Conservation (phyloP, 2,329 filamentous ascomycete species). For the Penicillium sp. region DNA sequence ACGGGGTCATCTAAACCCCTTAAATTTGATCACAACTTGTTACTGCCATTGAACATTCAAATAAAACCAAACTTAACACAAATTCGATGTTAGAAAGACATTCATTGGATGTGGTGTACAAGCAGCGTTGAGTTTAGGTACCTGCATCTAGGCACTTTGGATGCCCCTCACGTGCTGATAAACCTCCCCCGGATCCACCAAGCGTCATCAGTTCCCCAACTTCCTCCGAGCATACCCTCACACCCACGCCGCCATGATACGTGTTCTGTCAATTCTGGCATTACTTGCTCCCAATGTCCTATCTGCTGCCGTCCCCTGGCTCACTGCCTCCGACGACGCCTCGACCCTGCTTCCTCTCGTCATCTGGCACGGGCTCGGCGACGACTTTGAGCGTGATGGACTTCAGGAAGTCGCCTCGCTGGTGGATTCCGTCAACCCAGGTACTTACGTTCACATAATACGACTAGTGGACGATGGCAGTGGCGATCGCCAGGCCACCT, state of each 20-base stretch:
- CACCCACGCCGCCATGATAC: slow-evolving; percentile 5
- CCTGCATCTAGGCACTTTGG: background rate
- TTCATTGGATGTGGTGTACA: background rate
- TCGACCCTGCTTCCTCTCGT: slow-evolving; percentile 72
- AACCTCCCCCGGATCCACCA: background rate
- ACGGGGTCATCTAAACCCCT: background rate
- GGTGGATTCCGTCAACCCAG: slow-evolving; percentile 70
- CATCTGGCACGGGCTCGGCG: slow-evolving; percentile 85
- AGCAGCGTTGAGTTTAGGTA: background rate
- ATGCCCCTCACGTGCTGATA: slow-evolving; percentile 1
- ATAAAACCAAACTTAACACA: too few relatives aligned
- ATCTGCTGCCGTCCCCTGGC: slow-evolving; percentile 18
- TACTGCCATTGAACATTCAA: background rate
- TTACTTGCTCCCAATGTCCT: slow-evolving; percentile 14
- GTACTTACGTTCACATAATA: slow-evolving; percentile 80
- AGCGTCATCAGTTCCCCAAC: background rate
- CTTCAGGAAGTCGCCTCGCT: slow-evolving; percentile 69
- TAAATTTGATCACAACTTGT: background rate
- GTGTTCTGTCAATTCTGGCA: slow-evolving; percentile 17
- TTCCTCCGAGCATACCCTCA: background rate
- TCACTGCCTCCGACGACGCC: slow-evolving; percentile 17
- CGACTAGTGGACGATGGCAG: slow-evolving; percentile 64
- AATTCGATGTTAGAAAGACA: too few relatives aligned
- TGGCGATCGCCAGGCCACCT: slow-evolving; percentile 77
- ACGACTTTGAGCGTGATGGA: slow-evolving; percentile 69